A percentile compares a stretch with the other conserved stretches of the same genome.
These are phyloP conservation scores for Quillaja saponaria DNA, from an alignment of 306 rosid genomes.

Conservation along the genomic window DNA sequence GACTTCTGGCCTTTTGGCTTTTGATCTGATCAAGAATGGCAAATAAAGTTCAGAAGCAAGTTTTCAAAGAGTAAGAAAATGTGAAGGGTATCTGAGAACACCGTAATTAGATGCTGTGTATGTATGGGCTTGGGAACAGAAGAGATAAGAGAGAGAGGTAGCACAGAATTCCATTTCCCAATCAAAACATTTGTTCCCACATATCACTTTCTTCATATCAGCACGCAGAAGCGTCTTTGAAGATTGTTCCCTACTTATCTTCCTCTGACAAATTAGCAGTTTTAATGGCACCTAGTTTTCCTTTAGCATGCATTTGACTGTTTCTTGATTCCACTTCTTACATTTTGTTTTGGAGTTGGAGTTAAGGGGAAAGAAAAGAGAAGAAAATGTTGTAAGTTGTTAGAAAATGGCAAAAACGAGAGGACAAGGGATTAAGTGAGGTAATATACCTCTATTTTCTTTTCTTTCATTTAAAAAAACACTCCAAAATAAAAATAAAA, in stretches of 20 bases:
- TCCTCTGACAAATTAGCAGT: constrained; percentile 28
- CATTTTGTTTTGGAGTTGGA: too few species aligned
- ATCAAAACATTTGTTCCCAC: constrained; percentile 40
- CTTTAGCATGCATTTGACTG: constrained; percentile 8
- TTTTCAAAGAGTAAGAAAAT: constrained; percentile 49
- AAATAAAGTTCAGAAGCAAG: constrained; percentile 48
- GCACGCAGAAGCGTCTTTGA: constrained; percentile 34
- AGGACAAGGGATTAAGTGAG: too few species aligned
- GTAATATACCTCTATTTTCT: too few species aligned
- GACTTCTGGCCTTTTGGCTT: constrained; percentile 24
- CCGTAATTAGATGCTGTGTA: constrained; percentile 44
- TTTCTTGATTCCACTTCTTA: constrained; percentile 4
- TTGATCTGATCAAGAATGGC: constrained; percentile 38
- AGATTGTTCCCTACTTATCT: constrained; percentile 32
- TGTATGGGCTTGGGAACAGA: constrained; percentile 75
- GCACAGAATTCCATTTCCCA: constrained; percentile 52
- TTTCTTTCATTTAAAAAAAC: too few species aligned
- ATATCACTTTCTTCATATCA: constrained; percentile 34
- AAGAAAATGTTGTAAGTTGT: too few species aligned
- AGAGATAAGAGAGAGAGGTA: constrained; percentile 55
- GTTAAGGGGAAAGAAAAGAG: too few species aligned
- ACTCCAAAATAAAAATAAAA: too few species aligned
- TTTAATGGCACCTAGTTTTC: constrained; percentile 24
- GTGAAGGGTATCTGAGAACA: constrained; percentile 39
- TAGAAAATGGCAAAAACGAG: too few species aligned